Base-by-base conservation (phyloP, 768 basidiomycete species). In the Agaricus subrufescens region DNA sequence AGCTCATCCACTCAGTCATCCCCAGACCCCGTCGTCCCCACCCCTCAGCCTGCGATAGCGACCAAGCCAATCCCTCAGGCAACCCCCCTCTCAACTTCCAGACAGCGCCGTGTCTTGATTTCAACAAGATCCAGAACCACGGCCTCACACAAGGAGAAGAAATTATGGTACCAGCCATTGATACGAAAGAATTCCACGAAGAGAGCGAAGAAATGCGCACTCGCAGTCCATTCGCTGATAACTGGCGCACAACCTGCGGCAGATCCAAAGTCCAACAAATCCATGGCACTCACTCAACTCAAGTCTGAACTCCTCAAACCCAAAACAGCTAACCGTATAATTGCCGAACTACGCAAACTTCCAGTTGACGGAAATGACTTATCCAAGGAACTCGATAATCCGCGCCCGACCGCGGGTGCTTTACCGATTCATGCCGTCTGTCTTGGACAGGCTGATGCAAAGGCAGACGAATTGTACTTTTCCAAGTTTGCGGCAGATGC, bases 401-500 rank as follows among this genome's bases (percentile, higher is more conserved):
- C 31, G 31, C 31, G 47, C 48, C 31, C 48, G 31, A 46, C 58
- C 43, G 45, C 54, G 23, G 52, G 38, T 27, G 29, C 34, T 48
- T 64, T 72, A 3, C 88, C 88, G 23, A 89, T 92, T 29, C 90
- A 86, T 62, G 91, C 89, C 0, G 89, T 91, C 23, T 92, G 87
- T 62, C 76, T 93, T 39, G 77, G 74, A 30, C 74, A 76, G 60
- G 65, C 82, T 1, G 91, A 93, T 54, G 76, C 67, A 7, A 87
- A 91, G 61, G 80, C 78, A 29, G 74, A 88, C 11, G 68, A 74
- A 26, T 72, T 77, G n/a, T 79, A 85, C 60, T 89, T 91, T 63
- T 69, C 75, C 23, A 74, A 74, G 46, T 65, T 89, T 26, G 58
- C 34, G 15, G 39, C 59, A 23, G 52, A 46, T 34, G 48, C 50